Conservation (phyloP, 768 basidiomycete genomes). For the Termitomyces sp. region DNA sequence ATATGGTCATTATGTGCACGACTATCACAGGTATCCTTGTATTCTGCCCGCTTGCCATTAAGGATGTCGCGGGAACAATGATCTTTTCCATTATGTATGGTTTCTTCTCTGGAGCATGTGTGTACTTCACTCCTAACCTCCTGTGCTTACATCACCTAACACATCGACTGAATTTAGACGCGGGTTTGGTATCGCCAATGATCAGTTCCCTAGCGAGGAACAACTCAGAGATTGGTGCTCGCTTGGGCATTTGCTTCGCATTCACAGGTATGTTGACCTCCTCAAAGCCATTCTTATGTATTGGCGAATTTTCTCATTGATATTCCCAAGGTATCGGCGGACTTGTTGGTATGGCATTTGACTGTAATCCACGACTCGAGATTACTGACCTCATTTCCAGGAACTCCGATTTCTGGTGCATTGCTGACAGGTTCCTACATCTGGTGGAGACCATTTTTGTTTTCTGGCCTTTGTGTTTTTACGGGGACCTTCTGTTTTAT, state of each 20-base stretch:
- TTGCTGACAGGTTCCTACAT: conserved; percentile 32
- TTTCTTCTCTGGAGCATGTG: conserved; percentile 9
- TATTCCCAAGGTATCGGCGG: conserved; percentile 3
- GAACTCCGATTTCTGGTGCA: conserved; percentile 48
- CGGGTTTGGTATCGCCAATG: conserved; percentile 2
- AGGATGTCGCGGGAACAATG: conserved; percentile 1
- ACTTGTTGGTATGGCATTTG: background rate
- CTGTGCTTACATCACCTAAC: background rate
- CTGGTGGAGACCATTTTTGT: conserved; percentile 20
- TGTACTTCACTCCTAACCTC: background rate
- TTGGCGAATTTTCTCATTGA: background rate
- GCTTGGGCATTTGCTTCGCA: conserved; percentile 43
- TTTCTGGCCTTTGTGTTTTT: conserved; percentile 15
- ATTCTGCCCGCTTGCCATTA: conserved; percentile 4
- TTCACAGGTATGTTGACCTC: conserved; percentile 28
- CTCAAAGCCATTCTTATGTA: background rate
- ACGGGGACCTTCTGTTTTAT: conserved; percentile 13
- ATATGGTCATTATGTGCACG: conserved; percentile 28
- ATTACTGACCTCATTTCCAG: conserved; percentile 15
- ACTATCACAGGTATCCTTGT: conserved; percentile 2
- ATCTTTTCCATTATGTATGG: conserved; percentile 6
- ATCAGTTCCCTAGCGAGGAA: conserved; percentile 33
- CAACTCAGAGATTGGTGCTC: conserved; percentile 41
- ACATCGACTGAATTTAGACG: background rate
- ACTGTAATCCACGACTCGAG: background rate